Percentiles rank a stretch among this genome's conserved stretches.
Evolutionary conservation across 1,139 yeast species (phyloP).

Genomic region (Blastobotrys apis): DNA sequence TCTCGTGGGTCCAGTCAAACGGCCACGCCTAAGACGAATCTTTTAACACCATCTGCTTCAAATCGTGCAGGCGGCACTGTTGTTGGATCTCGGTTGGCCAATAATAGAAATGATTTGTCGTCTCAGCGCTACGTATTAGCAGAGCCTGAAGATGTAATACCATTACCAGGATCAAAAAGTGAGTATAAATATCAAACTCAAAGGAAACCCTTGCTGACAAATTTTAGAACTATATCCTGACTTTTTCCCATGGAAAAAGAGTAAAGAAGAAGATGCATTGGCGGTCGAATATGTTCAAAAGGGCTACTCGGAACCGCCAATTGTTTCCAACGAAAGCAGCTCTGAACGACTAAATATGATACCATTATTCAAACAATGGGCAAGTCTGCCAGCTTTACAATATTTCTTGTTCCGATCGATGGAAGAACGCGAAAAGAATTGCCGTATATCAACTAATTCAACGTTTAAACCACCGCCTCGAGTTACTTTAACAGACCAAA

Average conservation of each 20-base stretch:
- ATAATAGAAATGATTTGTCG: conserved; percentile 5
- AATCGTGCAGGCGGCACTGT: not conserved
- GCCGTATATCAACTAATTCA: conserved; percentile 53
- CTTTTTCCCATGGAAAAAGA: conserved; percentile 65
- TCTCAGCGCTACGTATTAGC: conserved; percentile 10
- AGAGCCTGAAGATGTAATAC: conserved; percentile 14
- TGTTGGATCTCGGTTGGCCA: conserved; percentile 1
- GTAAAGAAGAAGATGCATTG: conserved; percentile 49
- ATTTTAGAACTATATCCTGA: conserved; percentile 56
- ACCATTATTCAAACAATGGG: conserved; percentile 38
- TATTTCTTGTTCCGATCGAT: conserved; percentile 63
- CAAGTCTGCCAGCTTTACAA: conserved; percentile 58
- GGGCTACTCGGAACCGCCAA: conserved; percentile 54
- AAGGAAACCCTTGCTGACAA: not conserved
- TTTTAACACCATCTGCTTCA: not conserved
- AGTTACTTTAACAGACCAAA: conserved; percentile 83
- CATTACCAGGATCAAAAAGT: conserved; percentile 15
- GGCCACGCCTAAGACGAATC: not conserved
- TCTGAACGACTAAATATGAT: conserved; percentile 30
- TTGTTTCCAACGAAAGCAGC: conserved; percentile 49
- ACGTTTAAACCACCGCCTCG: conserved; percentile 76
- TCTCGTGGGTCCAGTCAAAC: not conserved
- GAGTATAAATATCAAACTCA: conserved; percentile 3
- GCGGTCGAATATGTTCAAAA: conserved; percentile 50
- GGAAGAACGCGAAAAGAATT: conserved; percentile 59